These are phyloP conservation scores for Xylaria scruposa DNA, from an alignment of 495 filamentous ascomycete genomes.

Conservation along the genomic window DNA sequence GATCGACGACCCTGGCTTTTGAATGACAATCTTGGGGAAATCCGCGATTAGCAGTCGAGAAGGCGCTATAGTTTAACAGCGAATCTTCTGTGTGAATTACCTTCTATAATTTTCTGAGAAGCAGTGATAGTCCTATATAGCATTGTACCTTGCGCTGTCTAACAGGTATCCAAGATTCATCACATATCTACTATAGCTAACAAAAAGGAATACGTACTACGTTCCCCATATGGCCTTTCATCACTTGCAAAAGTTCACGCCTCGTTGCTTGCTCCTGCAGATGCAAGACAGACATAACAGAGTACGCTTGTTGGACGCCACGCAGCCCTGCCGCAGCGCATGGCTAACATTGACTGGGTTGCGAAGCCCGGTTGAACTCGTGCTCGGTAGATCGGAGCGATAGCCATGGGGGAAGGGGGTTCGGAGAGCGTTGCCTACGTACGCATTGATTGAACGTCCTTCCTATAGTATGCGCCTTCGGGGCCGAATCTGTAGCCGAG, in stretches of 20 bases:
- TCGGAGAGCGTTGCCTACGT: slow-evolving; percentile 12
- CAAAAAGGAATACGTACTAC: not conserved
- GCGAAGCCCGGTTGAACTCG: slow-evolving; percentile 15
- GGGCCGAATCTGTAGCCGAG: slow-evolving; percentile 5
- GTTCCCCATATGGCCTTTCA: not conserved
- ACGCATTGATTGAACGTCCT: not conserved
- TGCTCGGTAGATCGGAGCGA: slow-evolving; percentile 20
- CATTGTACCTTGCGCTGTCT: not conserved
- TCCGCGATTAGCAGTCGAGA: not conserved
- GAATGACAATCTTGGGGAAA: slow-evolving; percentile 9
- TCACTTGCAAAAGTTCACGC: not conserved
- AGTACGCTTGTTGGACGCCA: slow-evolving; percentile 19
- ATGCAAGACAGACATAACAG: slow-evolving; percentile 14
- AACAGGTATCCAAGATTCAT: not conserved
- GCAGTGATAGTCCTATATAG: not conserved
- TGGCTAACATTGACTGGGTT: slow-evolving; percentile 3
- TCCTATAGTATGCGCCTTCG: not conserved
- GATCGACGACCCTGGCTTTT: slow-evolving; percentile 15
- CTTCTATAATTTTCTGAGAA: not conserved
- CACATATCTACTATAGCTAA: not conserved
- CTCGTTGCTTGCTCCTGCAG: slow-evolving; percentile 1
- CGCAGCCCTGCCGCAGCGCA: slow-evolving; percentile 13
- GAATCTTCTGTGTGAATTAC: not conserved
- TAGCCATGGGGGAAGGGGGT: not conserved
- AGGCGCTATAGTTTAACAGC: not conserved